These are phyloP conservation scores for Tirmania nivea DNA, from an alignment of 495 filamentous ascomycete genomes.

Conservation along the genomic window DNA sequence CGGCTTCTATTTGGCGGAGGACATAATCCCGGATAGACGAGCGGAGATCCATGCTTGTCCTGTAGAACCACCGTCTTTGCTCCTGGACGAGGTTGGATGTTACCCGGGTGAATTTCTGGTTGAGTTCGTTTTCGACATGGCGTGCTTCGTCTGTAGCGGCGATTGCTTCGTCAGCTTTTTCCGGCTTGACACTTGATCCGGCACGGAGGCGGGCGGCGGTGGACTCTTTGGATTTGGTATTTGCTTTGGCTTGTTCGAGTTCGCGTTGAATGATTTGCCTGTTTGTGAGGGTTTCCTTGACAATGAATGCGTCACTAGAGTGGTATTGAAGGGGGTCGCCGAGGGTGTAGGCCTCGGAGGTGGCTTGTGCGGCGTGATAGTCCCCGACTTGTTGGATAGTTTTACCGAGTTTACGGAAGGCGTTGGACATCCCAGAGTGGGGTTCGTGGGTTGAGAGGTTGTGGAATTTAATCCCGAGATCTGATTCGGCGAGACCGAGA, in stretches of 20 bases:
- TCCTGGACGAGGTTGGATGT: conserved; percentile 75
- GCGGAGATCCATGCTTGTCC: conserved; percentile 62
- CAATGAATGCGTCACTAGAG: conserved; percentile 87
- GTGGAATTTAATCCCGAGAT: conserved; percentile 74
- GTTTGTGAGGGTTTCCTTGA: conserved; percentile 97
- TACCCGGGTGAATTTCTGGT: conserved; percentile 63
- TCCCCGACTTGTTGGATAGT: conserved; percentile 82
- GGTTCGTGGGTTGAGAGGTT: conserved; percentile 72
- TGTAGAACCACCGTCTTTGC: conserved; percentile 74
- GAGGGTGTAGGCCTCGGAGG: conserved; percentile 84
- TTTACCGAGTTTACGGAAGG: conserved; percentile 88
- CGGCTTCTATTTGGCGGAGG: conserved; percentile 82
- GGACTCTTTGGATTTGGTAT: conserved; percentile 50
- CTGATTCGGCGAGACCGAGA: conserved; percentile 76
- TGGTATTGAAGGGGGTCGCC: conserved; percentile 90
- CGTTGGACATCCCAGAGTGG: conserved; percentile 65
- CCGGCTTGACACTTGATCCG: conserved; percentile 56
- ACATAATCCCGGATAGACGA: conserved; percentile 75
- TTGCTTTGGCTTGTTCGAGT: conserved; percentile 65
- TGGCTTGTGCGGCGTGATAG: conserved; percentile 91
- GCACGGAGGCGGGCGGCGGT: conserved; percentile 78
- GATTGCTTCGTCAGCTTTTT: conserved; percentile 95
- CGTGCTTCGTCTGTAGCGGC: conserved; percentile 68
- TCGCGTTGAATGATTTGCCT: conserved; percentile 96
- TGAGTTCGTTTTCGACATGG: conserved; percentile 52